Evolutionary conservation across 306 rosid genomes (phyloP).

Genomic region (Coriaria nepalensis): DNA sequence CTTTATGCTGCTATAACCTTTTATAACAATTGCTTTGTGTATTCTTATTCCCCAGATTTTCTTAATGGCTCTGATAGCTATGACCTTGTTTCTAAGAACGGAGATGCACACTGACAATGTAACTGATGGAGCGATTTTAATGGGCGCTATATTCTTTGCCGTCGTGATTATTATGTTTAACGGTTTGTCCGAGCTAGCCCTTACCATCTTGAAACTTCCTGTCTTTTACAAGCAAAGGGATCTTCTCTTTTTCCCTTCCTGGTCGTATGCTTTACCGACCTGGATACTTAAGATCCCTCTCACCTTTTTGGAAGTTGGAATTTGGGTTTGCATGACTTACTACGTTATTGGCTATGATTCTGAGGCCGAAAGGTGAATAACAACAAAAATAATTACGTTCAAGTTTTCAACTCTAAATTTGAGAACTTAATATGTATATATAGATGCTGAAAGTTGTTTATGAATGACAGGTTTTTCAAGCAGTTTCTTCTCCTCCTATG

Average conservation of each 20-base stretch:
- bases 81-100: no score
- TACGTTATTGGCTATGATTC: constrained; percentile 30
- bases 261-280: constrained; percentile 31
- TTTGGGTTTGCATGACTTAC: constrained; percentile 28
- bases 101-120: not conserved
- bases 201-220: constrained; percentile 49
- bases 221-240: constrained; percentile 24
- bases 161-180: constrained; percentile 53
- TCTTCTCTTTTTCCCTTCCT: constrained; percentile 30
- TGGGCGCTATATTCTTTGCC: constrained; percentile 59
- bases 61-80: no score
- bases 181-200: constrained; percentile 64
- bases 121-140: constrained; percentile 29
- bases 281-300: constrained; percentile 25
- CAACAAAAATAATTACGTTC: not conserved
- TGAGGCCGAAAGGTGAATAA: constrained; percentile 26
- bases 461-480: constrained; percentile 20
- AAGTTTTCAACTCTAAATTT: not conserved
- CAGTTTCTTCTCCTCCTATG: constrained; percentile 22
- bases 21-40: constrained; percentile 17
- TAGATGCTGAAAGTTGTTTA: not conserved
- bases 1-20: not conserved
- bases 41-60: no score
- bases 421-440: no score
- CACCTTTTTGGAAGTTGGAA: constrained; percentile 21